Evolutionary conservation across 2,329 filamentous ascomycete genomes (phyloP).

Genomic region (Chalaropsis thielavioides): DNA sequence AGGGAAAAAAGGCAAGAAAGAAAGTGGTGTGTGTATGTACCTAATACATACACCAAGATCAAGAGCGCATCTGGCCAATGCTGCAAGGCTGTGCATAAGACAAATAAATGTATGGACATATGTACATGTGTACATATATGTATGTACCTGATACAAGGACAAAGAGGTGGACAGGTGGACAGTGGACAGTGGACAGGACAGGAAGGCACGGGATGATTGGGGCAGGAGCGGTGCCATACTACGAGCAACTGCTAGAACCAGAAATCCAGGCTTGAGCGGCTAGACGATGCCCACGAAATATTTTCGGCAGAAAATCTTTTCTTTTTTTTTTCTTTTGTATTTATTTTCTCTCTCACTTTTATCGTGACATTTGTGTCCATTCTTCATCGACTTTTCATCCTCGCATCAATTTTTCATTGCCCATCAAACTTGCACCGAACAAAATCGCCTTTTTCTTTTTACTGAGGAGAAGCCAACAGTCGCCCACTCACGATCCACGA

Average conservation of each 20-base stretch:
- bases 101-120: too few species aligned
- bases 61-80: neutral
- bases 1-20: neutral
- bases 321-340: too few species aligned
- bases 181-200: too few species aligned
- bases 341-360: too few species aligned
- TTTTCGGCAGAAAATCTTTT: neutral
- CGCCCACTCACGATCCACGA: slow-evolving; percentile 1
- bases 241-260: neutral
- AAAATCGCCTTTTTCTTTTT: neutral
- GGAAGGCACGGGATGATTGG: too few species aligned
- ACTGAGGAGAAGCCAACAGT: neutral
- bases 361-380: neutral
- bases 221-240: too few species aligned
- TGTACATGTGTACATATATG: too few species aligned
- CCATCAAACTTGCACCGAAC: neutral
- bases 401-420: neutral
- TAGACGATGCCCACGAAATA: neutral
- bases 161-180: too few species aligned
- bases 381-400: neutral
- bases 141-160: too few species aligned
- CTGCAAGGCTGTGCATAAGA: too few species aligned
- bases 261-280: too few species aligned
- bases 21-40: neutral
- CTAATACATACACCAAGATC: too few species aligned